Percentiles rank a stretch among this genome's conserved stretches.
Conservation (phyloP, 768 basidiomycete genomes). For the Boletus edulis region DNA sequence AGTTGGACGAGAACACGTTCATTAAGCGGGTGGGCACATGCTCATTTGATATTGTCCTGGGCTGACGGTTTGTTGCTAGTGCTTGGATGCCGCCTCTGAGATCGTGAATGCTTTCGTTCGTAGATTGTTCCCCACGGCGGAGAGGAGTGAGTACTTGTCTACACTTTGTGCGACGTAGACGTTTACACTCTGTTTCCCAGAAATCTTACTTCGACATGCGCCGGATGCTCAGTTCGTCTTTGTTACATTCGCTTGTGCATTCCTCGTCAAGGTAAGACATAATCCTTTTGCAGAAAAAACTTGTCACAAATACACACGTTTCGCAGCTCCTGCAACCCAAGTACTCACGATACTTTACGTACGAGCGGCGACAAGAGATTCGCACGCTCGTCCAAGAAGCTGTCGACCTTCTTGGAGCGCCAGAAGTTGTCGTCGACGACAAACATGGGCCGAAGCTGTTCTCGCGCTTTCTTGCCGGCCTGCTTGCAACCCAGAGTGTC, state of each 20-base stretch:
- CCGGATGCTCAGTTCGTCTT: constrained; percentile 81
- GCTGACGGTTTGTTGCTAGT: constrained; percentile 38
- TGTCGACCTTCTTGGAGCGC: constrained; percentile 62
- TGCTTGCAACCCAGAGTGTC: constrained; percentile 60
- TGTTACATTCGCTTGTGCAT: constrained; percentile 76
- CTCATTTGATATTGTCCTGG: background rate
- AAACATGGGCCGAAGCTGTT: constrained; percentile 80
- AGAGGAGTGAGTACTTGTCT: constrained; percentile 44
- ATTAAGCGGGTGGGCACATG: constrained; percentile 54
- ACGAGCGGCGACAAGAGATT: constrained; percentile 60
- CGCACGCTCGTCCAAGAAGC: constrained; percentile 61
- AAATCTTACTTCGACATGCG: constrained; percentile 62
- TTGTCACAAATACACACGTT: background rate
- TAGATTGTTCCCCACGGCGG: constrained; percentile 49
- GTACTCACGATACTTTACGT: constrained; percentile 58
- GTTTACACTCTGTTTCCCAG: constrained; percentile 29
- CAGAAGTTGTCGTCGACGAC: constrained; percentile 75
- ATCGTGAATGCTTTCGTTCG: constrained; percentile 61
- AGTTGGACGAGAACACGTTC: constrained; percentile 60
- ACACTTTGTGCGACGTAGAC: background rate
- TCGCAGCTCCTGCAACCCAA: constrained; percentile 75
- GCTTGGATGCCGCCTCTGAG: constrained; percentile 63
- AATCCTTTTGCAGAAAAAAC: background rate
- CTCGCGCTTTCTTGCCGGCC: constrained; percentile 71
- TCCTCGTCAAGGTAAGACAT: constrained; percentile 67